These are phyloP conservation scores for Pisolithus marmoratus DNA, from an alignment of 768 basidiomycete genomes.

Conservation along the genomic window DNA sequence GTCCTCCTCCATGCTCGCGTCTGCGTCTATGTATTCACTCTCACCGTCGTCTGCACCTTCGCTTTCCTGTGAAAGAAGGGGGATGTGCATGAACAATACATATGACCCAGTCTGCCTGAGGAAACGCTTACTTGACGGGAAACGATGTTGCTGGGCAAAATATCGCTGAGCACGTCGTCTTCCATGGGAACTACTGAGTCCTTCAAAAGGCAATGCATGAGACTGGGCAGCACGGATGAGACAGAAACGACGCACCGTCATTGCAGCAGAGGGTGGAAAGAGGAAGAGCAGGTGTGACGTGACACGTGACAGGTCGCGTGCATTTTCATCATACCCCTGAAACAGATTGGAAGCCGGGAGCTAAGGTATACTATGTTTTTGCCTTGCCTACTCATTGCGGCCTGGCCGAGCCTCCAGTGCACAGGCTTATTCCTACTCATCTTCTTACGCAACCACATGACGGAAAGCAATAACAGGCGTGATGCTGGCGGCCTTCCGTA, in stretches of 20 bases:
- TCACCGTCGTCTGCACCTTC: constrained; percentile 65
- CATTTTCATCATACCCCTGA: no score
- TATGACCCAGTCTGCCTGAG: neutral
- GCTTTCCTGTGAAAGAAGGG: constrained; percentile 44
- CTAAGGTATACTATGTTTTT: no score
- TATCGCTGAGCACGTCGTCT: constrained; percentile 86
- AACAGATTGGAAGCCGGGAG: no score
- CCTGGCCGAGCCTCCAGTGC: no score
- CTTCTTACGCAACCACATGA: no score
- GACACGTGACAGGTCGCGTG: neutral
- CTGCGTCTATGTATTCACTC: constrained; percentile 61
- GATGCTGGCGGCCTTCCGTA: no score
- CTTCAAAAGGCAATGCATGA: constrained; percentile 4
- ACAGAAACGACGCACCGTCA: neutral
- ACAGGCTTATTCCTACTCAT: no score
- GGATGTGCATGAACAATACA: constrained; percentile 6
- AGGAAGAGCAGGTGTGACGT: neutral
- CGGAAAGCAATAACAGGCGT: no score
- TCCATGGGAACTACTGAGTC: constrained; percentile 30
- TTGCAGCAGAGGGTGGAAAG: neutral
- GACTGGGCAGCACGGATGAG: neutral
- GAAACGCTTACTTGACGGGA: constrained; percentile 65
- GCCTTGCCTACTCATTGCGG: no score
- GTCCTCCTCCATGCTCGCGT: constrained; percentile 52
- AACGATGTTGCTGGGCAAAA: constrained; percentile 87